Conservation (phyloP, 805 yeast species). For the Candida sakaeoensis region DNA sequence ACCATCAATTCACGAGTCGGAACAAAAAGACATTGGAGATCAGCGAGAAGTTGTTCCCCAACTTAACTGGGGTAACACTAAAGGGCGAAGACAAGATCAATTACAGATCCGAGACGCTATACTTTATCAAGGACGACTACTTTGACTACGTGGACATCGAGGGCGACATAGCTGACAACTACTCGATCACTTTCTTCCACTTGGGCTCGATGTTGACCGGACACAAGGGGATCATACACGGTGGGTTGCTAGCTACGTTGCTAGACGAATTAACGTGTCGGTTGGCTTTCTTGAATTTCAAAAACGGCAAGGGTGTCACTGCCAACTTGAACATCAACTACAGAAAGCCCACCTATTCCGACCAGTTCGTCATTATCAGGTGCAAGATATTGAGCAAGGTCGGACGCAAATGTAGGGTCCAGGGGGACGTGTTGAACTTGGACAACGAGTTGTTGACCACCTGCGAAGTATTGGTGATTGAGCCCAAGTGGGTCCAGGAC, state of each 20-base stretch:
- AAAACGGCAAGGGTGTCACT: conserved; percentile 39
- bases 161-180: conserved; percentile 18
- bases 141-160: conserved; percentile 19
- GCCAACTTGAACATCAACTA: conserved; percentile 42
- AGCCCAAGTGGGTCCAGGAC: conserved; percentile 38
- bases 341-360: conserved; percentile 31
- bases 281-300: conserved; percentile 38
- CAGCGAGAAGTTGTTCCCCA: conserved; percentile 29
- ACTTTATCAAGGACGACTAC: conserved; percentile 31
- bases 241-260: conserved; percentile 41
- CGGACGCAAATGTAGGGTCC: conserved; percentile 40
- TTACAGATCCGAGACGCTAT: conserved; percentile 30
- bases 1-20: conserved; percentile 2
- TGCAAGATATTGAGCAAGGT: conserved; percentile 27
- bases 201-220: conserved; percentile 37
- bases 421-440: conserved; percentile 27
- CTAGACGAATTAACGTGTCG: conserved; percentile 42
- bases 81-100: conserved; percentile 32
- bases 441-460: conserved; percentile 28
- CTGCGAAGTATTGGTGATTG: conserved; percentile 39
- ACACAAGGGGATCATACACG: conserved; percentile 40
- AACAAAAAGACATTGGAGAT: conserved; percentile 11
- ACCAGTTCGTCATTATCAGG: conserved; percentile 30
- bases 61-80: conserved; percentile 34
- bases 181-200: conserved; percentile 36